Base-by-base conservation (phyloP, 1,284 basidiomycete genomes). In the Coniophora puteana region DNA sequence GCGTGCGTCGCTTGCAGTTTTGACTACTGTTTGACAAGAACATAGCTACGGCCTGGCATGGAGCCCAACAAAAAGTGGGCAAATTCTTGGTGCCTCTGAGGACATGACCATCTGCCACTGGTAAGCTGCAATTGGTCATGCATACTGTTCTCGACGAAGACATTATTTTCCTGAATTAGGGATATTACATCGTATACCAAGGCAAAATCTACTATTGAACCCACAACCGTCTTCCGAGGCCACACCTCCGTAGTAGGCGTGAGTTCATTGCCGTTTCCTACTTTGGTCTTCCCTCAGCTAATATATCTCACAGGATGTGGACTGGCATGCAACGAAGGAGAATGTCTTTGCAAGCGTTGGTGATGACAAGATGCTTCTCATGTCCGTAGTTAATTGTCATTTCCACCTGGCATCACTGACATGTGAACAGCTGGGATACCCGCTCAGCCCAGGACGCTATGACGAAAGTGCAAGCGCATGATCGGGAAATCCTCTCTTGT, bases 61-160 rank as follows among this genome's bases (percentile, higher is more conserved):
- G 95, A 96, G 80, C 65, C 87, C 91, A 4, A 66, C 73, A 49
- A 91, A 82, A 58, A 53, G 72, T 39, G 96, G 96, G 0, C 83
- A 96, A 61, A 74, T 99, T 14, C 69, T 99, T 16, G 92, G 90
- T 53, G 91, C 93, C 13, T 94, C 91, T 5, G 94, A 99, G 62
- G 95, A 99, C 63, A 91, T 87, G 68, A 97, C 94, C 1, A 82
- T 99, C 23, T 97, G 93, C 55, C 83, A 94, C 57, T 99, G 95
- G 93, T 90, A 54, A 49, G 77, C 59, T 18, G 32, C 12, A 21
- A 32, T 17, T 36, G 10, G 18, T 23, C 22, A 20, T 14, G 11
- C 8, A 11, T 22, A 24, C 3, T 18, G 38, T 17, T 41, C 24
- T 38, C 40, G 31, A 20, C 43, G 26, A 27, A 29, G 41, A 33